These are phyloP conservation scores for Pseudomicrostroma phylloplanum DNA, from an alignment of 1,284 basidiomycete species.

Conservation along the genomic window DNA sequence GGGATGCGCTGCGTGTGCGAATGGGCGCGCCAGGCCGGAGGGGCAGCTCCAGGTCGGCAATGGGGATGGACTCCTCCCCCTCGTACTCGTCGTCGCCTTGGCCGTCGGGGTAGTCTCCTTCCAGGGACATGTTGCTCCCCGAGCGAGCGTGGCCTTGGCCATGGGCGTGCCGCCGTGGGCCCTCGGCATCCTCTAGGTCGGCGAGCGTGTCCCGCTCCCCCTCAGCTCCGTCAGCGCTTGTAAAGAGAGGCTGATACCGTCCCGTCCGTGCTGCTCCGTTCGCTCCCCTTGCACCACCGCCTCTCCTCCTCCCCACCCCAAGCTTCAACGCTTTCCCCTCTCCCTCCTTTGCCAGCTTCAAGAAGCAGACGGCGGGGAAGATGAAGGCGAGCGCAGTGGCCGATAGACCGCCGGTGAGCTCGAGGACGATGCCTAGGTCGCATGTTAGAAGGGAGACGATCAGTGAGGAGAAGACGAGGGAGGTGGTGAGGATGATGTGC, in stretches of 20 bases:
- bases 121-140: too few species aligned
- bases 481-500: constrained; percentile 84
- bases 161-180: constrained; percentile 7
- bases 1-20: constrained; percentile 8
- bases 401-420: constrained; percentile 90
- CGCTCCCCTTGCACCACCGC: not conserved
- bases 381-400: constrained; percentile 92
- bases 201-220: not conserved
- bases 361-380: constrained; percentile 51
- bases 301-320: not conserved
- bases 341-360: constrained; percentile 40
- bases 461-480: constrained; percentile 74
- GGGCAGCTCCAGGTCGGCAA: constrained; percentile 44
- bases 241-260: not conserved
- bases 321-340: constrained; percentile 2
- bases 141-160: too few species aligned
- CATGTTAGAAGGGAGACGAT: constrained; percentile 85
- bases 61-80: constrained; percentile 8
- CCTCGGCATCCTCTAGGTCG: not conserved
- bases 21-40: constrained; percentile 42
- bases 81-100: constrained; percentile 22
- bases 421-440: constrained; percentile 93
- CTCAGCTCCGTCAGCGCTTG: not conserved
- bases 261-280: not conserved
- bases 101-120: constrained; percentile 14